These are phyloP conservation scores for Tetrahymena thermophila DNA, from an alignment of 73 alveolate species.

Conservation along the genomic window DNA sequence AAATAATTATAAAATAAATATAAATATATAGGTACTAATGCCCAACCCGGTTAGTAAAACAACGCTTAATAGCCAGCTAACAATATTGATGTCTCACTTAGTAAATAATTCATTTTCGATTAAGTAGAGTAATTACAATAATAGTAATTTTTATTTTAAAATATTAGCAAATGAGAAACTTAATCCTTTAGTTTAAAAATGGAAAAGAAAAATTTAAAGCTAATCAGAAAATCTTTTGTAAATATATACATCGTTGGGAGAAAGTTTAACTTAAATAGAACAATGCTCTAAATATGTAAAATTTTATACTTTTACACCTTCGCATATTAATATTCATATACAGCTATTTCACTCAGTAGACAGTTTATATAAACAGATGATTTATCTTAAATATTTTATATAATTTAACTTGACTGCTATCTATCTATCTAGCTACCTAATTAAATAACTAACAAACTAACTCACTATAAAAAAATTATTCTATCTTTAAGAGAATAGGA, in stretches of 20 bases:
- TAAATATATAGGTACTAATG: neutral
- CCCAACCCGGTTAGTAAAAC: neutral
- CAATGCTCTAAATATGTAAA: neutral
- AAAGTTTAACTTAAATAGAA: neutral
- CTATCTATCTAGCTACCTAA: too few relatives aligned
- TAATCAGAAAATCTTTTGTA: neutral
- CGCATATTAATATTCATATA: too few relatives aligned
- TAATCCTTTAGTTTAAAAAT: neutral
- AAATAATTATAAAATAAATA: too few relatives aligned
- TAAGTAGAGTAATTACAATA: neutral
- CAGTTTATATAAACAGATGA: neutral
- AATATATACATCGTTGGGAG: neutral
- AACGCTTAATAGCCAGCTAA: neutral
- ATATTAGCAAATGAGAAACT: neutral
- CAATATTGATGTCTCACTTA: neutral
- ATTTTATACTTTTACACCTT: too few relatives aligned
- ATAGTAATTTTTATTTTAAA: neutral
- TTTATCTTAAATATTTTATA: too few relatives aligned
- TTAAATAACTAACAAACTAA: too few relatives aligned
- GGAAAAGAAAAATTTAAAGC: neutral
- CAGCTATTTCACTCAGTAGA: neutral
- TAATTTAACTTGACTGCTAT: too few relatives aligned
- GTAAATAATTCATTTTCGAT: neutral
- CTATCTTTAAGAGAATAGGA: too few relatives aligned
- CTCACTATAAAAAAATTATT: too few relatives aligned